phyloP scores from a whole-genome alignment of 164 flowering plant species.

The Kalanchoe fedtschenkoi region DNA sequence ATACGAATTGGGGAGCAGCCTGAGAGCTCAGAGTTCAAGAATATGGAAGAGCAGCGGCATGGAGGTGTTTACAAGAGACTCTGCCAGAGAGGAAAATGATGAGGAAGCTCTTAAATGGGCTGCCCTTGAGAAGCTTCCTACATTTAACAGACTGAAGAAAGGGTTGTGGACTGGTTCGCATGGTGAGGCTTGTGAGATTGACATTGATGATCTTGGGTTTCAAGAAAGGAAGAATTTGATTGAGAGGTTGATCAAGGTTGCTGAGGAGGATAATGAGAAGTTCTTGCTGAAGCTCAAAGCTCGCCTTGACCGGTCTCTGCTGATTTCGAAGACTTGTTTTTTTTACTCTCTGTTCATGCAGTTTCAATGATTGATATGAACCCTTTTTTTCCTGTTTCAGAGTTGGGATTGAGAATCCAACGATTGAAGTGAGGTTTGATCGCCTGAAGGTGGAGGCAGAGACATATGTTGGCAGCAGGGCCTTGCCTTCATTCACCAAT shows the following conservation, averaged over 20 bases:
- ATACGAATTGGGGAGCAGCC: background rate
- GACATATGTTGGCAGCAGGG: conserved; percentile 28
- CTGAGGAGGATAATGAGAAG: conserved; percentile 42
- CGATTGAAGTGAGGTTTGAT: conserved; percentile 31
- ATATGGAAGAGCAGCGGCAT: conserved; percentile 7
- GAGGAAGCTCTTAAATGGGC: conserved; percentile 67
- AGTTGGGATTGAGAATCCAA: conserved; percentile 30
- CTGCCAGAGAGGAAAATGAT: conserved; percentile 28
- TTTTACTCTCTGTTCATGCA: background rate
- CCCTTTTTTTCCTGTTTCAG: conserved; percentile 8
- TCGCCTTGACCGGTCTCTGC: conserved; percentile 30
- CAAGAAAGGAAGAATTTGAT: conserved; percentile 27
- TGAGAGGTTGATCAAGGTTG: conserved; percentile 27
- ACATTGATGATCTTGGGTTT: conserved; percentile 21
- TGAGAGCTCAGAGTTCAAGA: conserved; percentile 1
- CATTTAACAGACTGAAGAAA: conserved; percentile 31
- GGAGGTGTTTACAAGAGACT: conserved; percentile 11
- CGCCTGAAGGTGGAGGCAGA: conserved; percentile 27
- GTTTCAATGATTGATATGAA: background rate
- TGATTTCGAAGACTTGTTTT: no score
- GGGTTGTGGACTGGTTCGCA: conserved; percentile 18
- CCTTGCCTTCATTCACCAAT: conserved; percentile 28
- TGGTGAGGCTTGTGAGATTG: conserved; percentile 23
- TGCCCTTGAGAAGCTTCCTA: conserved; percentile 54
- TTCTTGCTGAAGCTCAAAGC: conserved; percentile 41